These are phyloP conservation scores for Penicillium expansum DNA, from an alignment of 2,329 filamentous ascomycete genomes.

Conservation along the genomic window DNA sequence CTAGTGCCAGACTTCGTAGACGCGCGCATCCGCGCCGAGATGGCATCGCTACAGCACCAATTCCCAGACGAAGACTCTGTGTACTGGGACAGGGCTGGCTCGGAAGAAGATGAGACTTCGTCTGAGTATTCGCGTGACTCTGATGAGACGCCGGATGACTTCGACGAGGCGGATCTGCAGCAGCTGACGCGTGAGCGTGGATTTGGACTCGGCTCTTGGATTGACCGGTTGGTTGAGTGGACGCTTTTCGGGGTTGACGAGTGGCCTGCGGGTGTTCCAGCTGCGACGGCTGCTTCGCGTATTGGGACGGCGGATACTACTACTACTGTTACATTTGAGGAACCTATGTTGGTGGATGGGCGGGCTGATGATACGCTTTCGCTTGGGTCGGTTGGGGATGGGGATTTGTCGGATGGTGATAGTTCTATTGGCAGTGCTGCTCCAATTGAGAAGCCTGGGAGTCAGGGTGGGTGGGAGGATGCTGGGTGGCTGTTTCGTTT, in stretches of 20 bases:
- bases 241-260: conserved; percentile 55
- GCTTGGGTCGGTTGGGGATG: conserved; percentile 10
- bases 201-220: conserved; percentile 56
- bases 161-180: conserved; percentile 55
- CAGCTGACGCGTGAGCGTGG: conserved; percentile 51
- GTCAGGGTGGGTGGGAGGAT: conserved; percentile 56
- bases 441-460: conserved; percentile 36
- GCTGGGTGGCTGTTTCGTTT: conserved; percentile 58
- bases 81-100: conserved; percentile 7
- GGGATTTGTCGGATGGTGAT: conserved; percentile 22
- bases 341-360: conserved; percentile 3
- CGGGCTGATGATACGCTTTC: conserved; percentile 12
- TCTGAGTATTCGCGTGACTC: conserved; percentile 32
- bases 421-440: background rate
- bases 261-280: conserved; percentile 22
- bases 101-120: conserved; percentile 24
- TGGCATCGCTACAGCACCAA: conserved; percentile 31
- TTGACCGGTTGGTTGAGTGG: conserved; percentile 59
- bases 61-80: conserved; percentile 22
- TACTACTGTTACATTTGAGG: conserved; percentile 26
- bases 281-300: conserved; percentile 4
- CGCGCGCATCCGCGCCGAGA: conserved; percentile 40
- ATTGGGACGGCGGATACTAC: conserved; percentile 21
- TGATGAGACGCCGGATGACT: conserved; percentile 28
- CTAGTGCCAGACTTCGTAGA: conserved; percentile 53